Evolutionary conservation across 2,329 filamentous ascomycete genomes (phyloP), one percentile per base, ranked within the genome.

Genomic region (Microdochium bolleyi): DNA sequence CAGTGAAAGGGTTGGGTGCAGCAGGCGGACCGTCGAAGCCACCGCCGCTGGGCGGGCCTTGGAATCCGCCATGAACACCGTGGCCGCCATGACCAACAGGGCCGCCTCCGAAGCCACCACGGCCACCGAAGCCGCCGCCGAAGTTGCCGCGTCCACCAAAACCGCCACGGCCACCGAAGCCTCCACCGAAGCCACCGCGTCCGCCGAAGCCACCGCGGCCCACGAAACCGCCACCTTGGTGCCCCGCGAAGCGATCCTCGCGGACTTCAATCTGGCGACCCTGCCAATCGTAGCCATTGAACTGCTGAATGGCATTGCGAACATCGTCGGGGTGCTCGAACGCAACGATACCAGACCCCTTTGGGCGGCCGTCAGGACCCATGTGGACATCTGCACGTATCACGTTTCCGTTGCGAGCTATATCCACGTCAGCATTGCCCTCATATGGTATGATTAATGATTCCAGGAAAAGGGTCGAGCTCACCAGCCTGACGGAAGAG

Each of bases 201-300:
- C 73, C 70, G 24, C 70, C 72, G 32, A 71, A 74, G 48, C 73
- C 77, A 52, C 72, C 67, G 54, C 74, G 64, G 24, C 83, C 80
- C 54, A 79, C 81, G 44, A 78, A 81, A 56, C 82, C 81, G 52
- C 80, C 75, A 56, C 76, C 79, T 52, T 79, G 79, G 49, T 71
- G 73, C 51, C 78, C 85, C 55, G 94, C 94, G 67, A 92, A 99
- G 54, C 94, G 88, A 67, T 99, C 94, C 71, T 97, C 92, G 57
- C 94, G 91, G 57, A 99, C 94, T 70, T 99, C 94, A 50, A 99
- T 83, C 51, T 85, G 76, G 54, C 94, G 88, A 11, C 94, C 94
- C 70, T 97, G 92, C 94, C 94, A 99, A 58, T 99, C 94, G 68
- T 96, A 97, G 54, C 94, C 94, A 67, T 97, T 96, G 78, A 97